Evolutionary conservation across 495 filamentous ascomycete species (phyloP).

Genomic region (Penicillium angulare): DNA sequence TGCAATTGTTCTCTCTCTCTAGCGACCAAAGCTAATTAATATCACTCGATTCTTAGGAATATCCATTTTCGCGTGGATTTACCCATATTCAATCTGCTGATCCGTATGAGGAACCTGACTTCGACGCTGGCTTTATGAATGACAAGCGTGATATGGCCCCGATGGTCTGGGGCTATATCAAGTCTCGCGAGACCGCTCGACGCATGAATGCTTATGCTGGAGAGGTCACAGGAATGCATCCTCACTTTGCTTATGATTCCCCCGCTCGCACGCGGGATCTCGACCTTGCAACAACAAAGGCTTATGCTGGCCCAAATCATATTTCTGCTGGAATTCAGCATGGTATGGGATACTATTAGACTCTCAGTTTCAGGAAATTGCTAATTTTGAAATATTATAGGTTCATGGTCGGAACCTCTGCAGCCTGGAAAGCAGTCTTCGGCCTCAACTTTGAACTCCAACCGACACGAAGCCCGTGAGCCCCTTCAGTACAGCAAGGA

Average conservation of each 20-base stretch:
- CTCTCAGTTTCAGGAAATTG: neutral
- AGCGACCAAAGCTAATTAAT: neutral
- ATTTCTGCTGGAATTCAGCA: slow-evolving; percentile 68
- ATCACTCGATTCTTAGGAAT: slow-evolving; percentile 47
- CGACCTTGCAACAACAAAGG: slow-evolving; percentile 70
- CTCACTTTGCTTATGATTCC: slow-evolving; percentile 64
- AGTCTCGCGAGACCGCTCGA: slow-evolving; percentile 77
- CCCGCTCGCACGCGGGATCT: slow-evolving; percentile 68
- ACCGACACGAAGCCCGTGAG: slow-evolving; percentile 53
- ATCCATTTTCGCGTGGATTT: slow-evolving; percentile 74
- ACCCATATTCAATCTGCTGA: slow-evolving; percentile 70
- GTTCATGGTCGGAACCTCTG: slow-evolving; percentile 44
- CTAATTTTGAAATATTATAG: slow-evolving; percentile 9
- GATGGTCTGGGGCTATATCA: slow-evolving; percentile 85
- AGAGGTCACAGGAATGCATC: slow-evolving; percentile 66
- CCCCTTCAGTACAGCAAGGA: slow-evolving; percentile 65
- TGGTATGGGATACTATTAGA: slow-evolving; percentile 33
- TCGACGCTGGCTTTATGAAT: slow-evolving; percentile 85
- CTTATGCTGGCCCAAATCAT: slow-evolving; percentile 72
- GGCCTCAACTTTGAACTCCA: slow-evolving; percentile 47
- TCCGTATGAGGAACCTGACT: slow-evolving; percentile 73
- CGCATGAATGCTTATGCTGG: slow-evolving; percentile 77
- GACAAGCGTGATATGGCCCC: slow-evolving; percentile 80
- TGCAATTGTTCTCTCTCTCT: neutral
- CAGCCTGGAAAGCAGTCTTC: slow-evolving; percentile 48